A percentile compares a stretch with the other conserved stretches of the same genome.
phyloP scores from a whole-genome alignment of 139 green algal genomes.

The Klebsormidium nitens region DNA sequence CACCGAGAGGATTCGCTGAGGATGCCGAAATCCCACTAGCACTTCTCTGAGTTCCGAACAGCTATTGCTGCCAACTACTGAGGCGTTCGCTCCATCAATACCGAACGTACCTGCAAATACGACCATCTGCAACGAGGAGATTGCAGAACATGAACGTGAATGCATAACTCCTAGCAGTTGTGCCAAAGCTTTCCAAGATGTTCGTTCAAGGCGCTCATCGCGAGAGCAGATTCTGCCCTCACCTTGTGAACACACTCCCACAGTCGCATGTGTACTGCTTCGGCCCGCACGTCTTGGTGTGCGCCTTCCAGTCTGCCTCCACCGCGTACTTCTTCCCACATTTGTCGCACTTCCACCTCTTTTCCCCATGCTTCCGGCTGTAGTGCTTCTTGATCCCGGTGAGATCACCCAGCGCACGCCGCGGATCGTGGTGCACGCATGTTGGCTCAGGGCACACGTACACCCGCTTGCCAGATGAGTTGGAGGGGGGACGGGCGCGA shows the following conservation, averaged over 20 bases:
- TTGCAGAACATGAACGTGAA: too few relatives aligned
- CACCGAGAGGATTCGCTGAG: too few relatives aligned
- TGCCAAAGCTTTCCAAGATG: too few relatives aligned
- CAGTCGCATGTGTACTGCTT: constrained; percentile 36
- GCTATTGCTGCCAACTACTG: too few relatives aligned
- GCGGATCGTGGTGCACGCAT: constrained; percentile 36
- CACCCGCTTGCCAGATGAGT: constrained; percentile 28
- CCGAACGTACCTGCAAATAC: too few relatives aligned
- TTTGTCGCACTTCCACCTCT: constrained; percentile 45
- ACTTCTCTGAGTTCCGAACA: too few relatives aligned
- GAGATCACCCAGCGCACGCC: constrained; percentile 30
- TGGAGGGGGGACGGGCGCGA: constrained; percentile 4
- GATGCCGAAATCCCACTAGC: too few relatives aligned
- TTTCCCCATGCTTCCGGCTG: constrained; percentile 42
- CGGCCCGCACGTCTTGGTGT: constrained; percentile 38
- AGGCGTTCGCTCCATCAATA: too few relatives aligned
- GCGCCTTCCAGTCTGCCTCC: constrained; percentile 40
- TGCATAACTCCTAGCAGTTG: too few relatives aligned
- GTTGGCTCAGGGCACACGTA: constrained; percentile 37
- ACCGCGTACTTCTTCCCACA: constrained; percentile 39
- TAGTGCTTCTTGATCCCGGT: constrained; percentile 45
- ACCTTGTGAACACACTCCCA: constrained; percentile 39
- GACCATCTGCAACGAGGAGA: too few relatives aligned
- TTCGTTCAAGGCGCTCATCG: too few relatives aligned
- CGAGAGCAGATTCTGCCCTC: too few relatives aligned